Conservation (phyloP, 2,329 filamentous ascomycete genomes). For the Sodiomyces alkalinus region DNA sequence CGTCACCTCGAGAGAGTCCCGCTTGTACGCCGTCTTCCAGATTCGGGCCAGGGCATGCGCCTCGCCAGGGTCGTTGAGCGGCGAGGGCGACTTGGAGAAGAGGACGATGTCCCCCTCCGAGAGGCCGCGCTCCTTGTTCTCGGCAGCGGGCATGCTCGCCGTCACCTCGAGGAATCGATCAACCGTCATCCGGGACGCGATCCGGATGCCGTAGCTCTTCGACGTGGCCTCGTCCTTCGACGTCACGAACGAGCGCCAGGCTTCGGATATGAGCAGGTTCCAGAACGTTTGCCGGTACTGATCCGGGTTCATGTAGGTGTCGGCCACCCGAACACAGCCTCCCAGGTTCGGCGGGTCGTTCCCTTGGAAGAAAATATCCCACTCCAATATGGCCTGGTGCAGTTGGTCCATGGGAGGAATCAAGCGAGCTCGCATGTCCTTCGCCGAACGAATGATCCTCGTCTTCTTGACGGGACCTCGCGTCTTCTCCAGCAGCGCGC, state of each 20-base stretch:
- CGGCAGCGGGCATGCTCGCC: slow-evolving; percentile 57
- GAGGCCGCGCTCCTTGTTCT: slow-evolving; percentile 57
- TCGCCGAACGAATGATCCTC: slow-evolving; percentile 65
- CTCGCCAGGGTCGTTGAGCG: slow-evolving; percentile 47
- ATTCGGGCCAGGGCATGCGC: slow-evolving; percentile 80
- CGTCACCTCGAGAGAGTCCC: slow-evolving; percentile 66
- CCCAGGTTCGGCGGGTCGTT: slow-evolving; percentile 70
- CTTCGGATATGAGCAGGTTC: slow-evolving; percentile 78
- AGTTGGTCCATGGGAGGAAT: slow-evolving; percentile 76
- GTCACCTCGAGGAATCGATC: slow-evolving; percentile 89
- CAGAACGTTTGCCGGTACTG: slow-evolving; percentile 86
- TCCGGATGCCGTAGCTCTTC: slow-evolving; percentile 73
- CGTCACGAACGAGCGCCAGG: slow-evolving; percentile 88
- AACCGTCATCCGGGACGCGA: slow-evolving; percentile 76
- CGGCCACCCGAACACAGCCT: slow-evolving; percentile 58
- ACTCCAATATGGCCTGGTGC: slow-evolving; percentile 75
- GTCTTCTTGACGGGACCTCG: slow-evolving; percentile 71
- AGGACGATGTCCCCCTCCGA: slow-evolving; percentile 81
- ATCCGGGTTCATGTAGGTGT: slow-evolving; percentile 58
- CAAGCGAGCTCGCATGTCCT: slow-evolving; percentile 87
- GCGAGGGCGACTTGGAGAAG: slow-evolving; percentile 58
- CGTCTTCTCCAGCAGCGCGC: slow-evolving; percentile 37
- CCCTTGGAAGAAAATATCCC: slow-evolving; percentile 87
- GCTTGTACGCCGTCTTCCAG: slow-evolving; percentile 66
- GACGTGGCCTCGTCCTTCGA: slow-evolving; percentile 73